These are phyloP conservation scores for Pythium rhizo-oryzae DNA, from an alignment of 352 stramenopile species.

Conservation along the genomic window DNA sequence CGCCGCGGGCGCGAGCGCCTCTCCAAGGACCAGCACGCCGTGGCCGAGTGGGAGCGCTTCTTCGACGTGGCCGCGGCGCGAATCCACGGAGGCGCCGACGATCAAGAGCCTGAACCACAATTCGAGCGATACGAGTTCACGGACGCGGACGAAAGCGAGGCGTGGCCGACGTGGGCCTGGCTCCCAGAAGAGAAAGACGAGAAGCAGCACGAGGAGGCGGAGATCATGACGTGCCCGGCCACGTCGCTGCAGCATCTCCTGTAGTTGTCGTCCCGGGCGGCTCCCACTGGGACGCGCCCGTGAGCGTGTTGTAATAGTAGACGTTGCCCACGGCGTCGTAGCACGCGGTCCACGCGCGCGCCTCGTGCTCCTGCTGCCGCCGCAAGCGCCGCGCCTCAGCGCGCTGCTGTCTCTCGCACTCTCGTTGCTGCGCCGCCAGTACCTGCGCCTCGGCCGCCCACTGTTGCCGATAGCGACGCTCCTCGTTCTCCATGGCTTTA, in stretches of 20 bases:
- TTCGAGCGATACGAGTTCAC: neutral
- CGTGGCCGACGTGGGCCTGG: too few species aligned
- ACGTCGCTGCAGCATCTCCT: slow-evolving; percentile 25
- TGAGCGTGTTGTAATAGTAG: slow-evolving; percentile 69
- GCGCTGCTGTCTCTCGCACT: slow-evolving; percentile 38
- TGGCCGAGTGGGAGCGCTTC: slow-evolving; percentile 77
- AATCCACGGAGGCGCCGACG: neutral
- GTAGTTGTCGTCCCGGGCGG: slow-evolving; percentile 20
- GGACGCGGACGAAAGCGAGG: too few species aligned
- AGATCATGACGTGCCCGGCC: slow-evolving; percentile 21
- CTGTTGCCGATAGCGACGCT: slow-evolving; percentile 35
- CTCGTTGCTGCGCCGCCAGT: slow-evolving; percentile 30
- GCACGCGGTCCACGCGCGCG: slow-evolving; percentile 44
- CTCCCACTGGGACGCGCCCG: slow-evolving; percentile 56
- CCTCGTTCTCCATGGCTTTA: slow-evolving; percentile 51
- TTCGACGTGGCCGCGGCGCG: slow-evolving; percentile 38
- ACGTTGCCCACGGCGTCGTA: slow-evolving; percentile 54
- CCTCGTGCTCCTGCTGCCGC: slow-evolving; percentile 38
- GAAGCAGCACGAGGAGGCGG: neutral
- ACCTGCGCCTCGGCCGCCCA: slow-evolving; percentile 39
- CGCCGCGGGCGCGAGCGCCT: slow-evolving; percentile 39
- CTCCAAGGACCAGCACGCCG: slow-evolving; percentile 44
- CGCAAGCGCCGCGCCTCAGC: slow-evolving; percentile 36
- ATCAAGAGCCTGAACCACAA: neutral
- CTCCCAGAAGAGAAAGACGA: neutral